Percentiles rank a stretch among this genome's conserved stretches.
phyloP scores from a whole-genome alignment of 331 rosid species.

The Quercus tomentella region DNA sequence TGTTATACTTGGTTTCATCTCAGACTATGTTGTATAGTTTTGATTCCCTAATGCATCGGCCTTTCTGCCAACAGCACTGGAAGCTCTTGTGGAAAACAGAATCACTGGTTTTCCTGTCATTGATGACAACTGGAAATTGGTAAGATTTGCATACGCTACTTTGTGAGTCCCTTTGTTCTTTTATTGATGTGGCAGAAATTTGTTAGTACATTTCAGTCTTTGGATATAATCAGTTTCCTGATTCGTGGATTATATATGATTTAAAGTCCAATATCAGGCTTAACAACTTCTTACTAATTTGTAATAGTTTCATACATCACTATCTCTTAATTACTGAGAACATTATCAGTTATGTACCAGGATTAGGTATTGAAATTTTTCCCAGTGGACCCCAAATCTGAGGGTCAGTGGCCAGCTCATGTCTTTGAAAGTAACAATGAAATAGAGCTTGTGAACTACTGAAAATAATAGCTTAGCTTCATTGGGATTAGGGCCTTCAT shows the following conservation, averaged over 20 bases:
- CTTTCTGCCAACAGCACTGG: constrained; percentile 67
- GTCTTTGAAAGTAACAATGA: neutral
- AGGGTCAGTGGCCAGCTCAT: neutral
- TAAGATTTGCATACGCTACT: constrained; percentile 29
- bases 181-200: neutral
- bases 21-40: neutral
- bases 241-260: neutral
- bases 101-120: constrained; percentile 97
- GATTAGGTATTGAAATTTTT: neutral
- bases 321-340: neutral
- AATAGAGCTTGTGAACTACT: neutral
- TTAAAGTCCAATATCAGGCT: neutral
- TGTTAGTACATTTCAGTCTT: neutral
- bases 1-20: constrained; percentile 4
- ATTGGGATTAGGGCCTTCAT: neutral
- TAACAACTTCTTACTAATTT: neutral
- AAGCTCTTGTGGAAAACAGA: constrained; percentile 80
- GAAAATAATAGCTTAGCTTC: neutral
- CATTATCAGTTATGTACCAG: neutral
- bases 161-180: neutral
- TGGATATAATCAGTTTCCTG: neutral
- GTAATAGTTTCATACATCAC: neutral
- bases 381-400: neutral
- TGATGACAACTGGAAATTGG: constrained; percentile 84
- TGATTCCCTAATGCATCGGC: constrained; percentile 22